These are phyloP conservation scores for Globisporangium apiculatum DNA, from an alignment of 352 stramenopile genomes.

Conservation along the genomic window DNA sequence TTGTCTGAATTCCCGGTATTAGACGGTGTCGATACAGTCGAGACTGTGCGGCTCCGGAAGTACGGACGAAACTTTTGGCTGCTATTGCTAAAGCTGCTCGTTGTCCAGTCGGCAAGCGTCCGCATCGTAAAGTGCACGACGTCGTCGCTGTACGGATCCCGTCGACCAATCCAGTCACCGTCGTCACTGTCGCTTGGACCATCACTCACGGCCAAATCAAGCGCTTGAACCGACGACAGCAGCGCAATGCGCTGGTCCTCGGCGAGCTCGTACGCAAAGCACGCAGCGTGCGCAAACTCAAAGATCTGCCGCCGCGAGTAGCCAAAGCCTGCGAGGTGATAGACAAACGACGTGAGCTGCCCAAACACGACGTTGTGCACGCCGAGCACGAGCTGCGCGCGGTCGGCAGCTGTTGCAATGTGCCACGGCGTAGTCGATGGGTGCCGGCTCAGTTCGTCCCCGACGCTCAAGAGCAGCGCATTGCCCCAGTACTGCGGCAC, in stretches of 20 bases:
- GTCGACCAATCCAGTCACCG: background rate
- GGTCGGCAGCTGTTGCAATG: constrained; percentile 42
- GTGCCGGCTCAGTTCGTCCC: constrained; percentile 72
- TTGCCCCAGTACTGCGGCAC: constrained; percentile 67
- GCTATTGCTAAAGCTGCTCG: constrained; percentile 22
- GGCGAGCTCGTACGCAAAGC: constrained; percentile 71
- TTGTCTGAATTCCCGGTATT: constrained; percentile 7
- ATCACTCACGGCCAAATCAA: constrained; percentile 6
- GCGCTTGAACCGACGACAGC: constrained; percentile 44
- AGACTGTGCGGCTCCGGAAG: constrained; percentile 17
- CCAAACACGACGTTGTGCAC: constrained; percentile 78
- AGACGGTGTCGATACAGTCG: background rate
- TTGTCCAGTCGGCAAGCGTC: constrained; percentile 54
- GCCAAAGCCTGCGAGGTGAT: constrained; percentile 69
- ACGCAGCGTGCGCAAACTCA: constrained; percentile 69
- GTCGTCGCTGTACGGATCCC: constrained; percentile 15
- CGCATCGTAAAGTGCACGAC: constrained; percentile 63
- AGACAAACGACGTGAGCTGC: constrained; percentile 65
- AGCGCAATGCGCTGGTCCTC: constrained; percentile 76
- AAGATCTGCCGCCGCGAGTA: constrained; percentile 57
- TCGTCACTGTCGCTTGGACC: constrained; percentile 7
- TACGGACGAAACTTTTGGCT: constrained; percentile 26
- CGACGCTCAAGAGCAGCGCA: constrained; percentile 63
- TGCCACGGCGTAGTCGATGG: constrained; percentile 63
- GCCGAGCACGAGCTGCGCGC: constrained; percentile 60